These are phyloP conservation scores for Aspergillus ellipticus DNA, from an alignment of 495 filamentous ascomycete genomes.

Conservation along the genomic window DNA sequence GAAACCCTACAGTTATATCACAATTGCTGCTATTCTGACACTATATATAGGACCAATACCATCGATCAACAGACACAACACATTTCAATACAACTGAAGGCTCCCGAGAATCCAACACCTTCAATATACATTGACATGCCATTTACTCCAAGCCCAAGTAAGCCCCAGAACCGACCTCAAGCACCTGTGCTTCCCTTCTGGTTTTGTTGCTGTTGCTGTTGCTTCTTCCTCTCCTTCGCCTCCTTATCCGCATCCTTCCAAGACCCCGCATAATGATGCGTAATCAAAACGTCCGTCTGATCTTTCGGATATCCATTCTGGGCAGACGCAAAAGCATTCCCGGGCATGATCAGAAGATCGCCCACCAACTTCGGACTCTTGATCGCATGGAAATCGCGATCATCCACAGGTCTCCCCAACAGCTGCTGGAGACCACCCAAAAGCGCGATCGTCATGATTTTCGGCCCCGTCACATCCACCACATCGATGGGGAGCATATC, in stretches of 20 bases:
- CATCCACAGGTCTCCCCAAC: constrained; percentile 20
- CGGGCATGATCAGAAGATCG: constrained; percentile 37
- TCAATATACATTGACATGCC: too few relatives aligned
- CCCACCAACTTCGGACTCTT: constrained; percentile 30
- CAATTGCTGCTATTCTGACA: too few relatives aligned
- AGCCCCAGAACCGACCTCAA: too few relatives aligned
- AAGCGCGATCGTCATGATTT: constrained; percentile 31
- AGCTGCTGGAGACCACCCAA: constrained; percentile 23
- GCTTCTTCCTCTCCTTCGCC: constrained; percentile 2
- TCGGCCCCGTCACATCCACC: constrained; percentile 39
- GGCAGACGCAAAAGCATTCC: constrained; percentile 30
- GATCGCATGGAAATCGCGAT: constrained; percentile 25
- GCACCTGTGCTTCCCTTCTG: too few relatives aligned
- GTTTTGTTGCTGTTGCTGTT: neutral
- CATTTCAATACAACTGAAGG: too few relatives aligned
- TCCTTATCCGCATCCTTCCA: neutral
- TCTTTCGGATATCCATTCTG: constrained; percentile 25
- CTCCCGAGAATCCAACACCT: too few relatives aligned
- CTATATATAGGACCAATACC: too few relatives aligned
- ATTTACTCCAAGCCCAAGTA: too few relatives aligned
- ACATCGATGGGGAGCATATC: constrained; percentile 30
- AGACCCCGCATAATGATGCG: constrained; percentile 1
- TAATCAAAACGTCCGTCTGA: constrained; percentile 5
- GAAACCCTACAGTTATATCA: too few relatives aligned
- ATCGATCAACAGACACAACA: too few relatives aligned